Conservation (phyloP, 441 rosid species). For the Gossypium gossypioides region DNA sequence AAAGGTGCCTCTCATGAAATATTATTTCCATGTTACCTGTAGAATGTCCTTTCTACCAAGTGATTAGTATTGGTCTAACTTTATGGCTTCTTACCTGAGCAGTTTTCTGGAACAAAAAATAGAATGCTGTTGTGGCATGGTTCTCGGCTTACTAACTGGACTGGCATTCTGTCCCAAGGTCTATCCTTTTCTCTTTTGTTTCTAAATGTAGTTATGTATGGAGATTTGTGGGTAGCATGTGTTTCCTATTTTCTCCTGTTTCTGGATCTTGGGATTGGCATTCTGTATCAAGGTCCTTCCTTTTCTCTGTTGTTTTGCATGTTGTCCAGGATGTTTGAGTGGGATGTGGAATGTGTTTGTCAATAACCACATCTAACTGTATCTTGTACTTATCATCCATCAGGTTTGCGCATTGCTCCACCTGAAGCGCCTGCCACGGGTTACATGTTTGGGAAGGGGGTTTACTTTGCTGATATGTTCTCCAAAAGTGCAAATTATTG, state of each 20-base stretch:
- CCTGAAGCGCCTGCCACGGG: slow-evolving; percentile 88
- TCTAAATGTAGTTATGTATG: not conserved
- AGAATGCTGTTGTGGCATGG: slow-evolving; percentile 94
- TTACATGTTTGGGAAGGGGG: slow-evolving; percentile 94
- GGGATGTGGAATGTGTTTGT: not conserved
- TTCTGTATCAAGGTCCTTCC: slow-evolving; percentile 65
- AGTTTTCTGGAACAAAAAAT: slow-evolving; percentile 54
- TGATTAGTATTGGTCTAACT: not conserved
- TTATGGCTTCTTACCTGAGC: slow-evolving; percentile 16
- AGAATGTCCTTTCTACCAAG: not conserved
- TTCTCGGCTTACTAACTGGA: slow-evolving; percentile 87
- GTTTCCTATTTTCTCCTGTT: not conserved
- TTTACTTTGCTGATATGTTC: slow-evolving; percentile 96
- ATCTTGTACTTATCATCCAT: slow-evolving; percentile 18
- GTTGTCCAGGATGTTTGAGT: not conserved
- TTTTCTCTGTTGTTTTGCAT: slow-evolving; percentile 4
- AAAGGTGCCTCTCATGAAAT: slow-evolving; percentile 33
- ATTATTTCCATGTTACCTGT: not conserved
- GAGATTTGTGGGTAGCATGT: not conserved
- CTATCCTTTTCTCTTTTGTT: slow-evolving; percentile 10
- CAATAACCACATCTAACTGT: slow-evolving; percentile 15
- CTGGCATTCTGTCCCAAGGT: slow-evolving; percentile 95
- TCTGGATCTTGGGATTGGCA: slow-evolving; percentile 42
- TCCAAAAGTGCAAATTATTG: slow-evolving; percentile 90
- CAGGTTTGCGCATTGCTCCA: slow-evolving; percentile 90